phyloP scores from a whole-genome alignment of 2,329 filamentous ascomycete genomes.

The Ascochyta koolunga region DNA sequence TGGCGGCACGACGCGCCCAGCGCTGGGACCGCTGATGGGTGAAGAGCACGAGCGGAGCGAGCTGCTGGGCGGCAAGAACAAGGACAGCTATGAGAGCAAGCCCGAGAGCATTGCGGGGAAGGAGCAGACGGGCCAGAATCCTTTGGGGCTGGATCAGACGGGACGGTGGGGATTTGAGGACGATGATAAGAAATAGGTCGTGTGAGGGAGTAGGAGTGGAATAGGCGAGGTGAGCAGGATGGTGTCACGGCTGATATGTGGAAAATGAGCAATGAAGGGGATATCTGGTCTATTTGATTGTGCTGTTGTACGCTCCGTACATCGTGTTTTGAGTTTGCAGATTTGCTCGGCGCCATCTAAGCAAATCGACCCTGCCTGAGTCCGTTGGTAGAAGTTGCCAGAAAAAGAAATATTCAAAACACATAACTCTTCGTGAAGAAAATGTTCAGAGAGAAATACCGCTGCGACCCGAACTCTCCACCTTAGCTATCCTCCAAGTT shows the following conservation, averaged over 20 bases:
- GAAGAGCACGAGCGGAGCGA: constrained; percentile 44
- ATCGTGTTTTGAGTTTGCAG: background rate
- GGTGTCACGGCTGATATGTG: background rate
- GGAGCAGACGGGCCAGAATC: constrained; percentile 49
- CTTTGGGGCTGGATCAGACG: constrained; percentile 48
- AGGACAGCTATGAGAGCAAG: constrained; percentile 45
- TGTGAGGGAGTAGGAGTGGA: background rate
- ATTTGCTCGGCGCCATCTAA: background rate
- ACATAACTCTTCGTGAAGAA: background rate
- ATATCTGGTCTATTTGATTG: background rate
- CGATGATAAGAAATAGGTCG: constrained; percentile 18
- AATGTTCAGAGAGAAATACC: background rate
- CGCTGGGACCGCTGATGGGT: constrained; percentile 44
- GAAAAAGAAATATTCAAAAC: background rate
- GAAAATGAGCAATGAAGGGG: background rate
- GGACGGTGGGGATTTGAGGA: constrained; percentile 47
- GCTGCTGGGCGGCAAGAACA: constrained; percentile 48
- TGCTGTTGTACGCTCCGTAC: background rate
- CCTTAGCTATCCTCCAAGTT: background rate
- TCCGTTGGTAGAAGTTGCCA: background rate
- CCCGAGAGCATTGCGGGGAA: constrained; percentile 48
- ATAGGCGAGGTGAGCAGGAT: background rate
- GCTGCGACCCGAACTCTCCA: background rate
- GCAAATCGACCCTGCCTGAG: background rate
- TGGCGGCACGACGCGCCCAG: constrained; percentile 46